phyloP scores from a whole-genome alignment of 768 basidiomycete genomes.

The Agaricus subrufescens region DNA sequence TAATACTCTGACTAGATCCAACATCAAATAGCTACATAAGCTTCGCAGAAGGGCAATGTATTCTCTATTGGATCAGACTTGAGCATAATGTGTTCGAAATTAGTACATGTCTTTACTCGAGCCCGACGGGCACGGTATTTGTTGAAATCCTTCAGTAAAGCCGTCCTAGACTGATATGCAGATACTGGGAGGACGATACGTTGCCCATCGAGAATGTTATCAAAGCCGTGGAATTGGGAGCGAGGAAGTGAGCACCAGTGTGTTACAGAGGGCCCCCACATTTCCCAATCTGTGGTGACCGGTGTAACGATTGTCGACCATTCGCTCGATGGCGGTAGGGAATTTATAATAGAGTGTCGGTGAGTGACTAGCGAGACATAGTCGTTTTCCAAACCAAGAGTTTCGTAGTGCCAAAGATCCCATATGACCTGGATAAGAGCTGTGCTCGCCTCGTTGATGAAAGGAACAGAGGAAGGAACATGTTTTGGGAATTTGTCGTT shows the following conservation, averaged over 20 bases:
- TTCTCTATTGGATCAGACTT: too few relatives aligned
- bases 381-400: background rate
- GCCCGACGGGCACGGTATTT: too few relatives aligned
- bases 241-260: background rate
- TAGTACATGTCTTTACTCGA: too few relatives aligned
- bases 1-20: too few relatives aligned
- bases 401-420: background rate
- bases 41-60: too few relatives aligned
- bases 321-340: background rate
- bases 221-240: too few relatives aligned
- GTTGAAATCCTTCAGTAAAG: too few relatives aligned
- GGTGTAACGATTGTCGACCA: background rate
- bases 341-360: background rate
- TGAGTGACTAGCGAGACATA: background rate
- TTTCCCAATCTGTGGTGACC: background rate
- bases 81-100: too few relatives aligned
- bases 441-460: background rate
- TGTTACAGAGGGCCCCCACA: background rate
- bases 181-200: too few relatives aligned
- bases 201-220: too few relatives aligned
- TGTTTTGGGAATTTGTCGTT: background rate
- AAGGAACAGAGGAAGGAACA: background rate
- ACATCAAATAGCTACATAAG: too few relatives aligned
- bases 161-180: too few relatives aligned
- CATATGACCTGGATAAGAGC: background rate